phyloP scores from a whole-genome alignment of 768 basidiomycete species.

The Naganishia vishniacii region DNA sequence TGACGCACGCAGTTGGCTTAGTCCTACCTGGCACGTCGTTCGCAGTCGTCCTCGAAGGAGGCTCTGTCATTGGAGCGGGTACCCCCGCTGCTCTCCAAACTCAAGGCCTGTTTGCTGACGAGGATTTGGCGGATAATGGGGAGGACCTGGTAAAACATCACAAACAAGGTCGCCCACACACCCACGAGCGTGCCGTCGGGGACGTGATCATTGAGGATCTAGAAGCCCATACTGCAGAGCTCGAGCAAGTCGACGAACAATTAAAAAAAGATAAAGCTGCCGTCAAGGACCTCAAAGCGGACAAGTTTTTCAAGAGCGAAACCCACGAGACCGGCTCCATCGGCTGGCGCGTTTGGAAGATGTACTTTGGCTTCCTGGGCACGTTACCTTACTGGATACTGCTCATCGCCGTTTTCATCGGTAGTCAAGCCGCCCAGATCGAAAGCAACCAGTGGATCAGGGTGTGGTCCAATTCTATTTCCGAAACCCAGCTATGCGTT shows the following conservation, averaged over 20 bases:
- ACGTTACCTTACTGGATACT: constrained; percentile 38
- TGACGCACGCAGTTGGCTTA: constrained; percentile 47
- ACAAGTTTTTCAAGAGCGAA: constrained; percentile 41
- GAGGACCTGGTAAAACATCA: constrained; percentile 20
- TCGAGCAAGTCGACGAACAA: constrained; percentile 31
- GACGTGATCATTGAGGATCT: constrained; percentile 32
- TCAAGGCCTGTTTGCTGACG: constrained; percentile 34
- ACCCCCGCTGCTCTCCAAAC: constrained; percentile 34
- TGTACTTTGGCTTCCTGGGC: constrained; percentile 43
- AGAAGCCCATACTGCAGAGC: constrained; percentile 26
- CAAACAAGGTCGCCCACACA: background rate
- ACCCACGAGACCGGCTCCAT: constrained; percentile 37
- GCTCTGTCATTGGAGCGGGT: constrained; percentile 36
- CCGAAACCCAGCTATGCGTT: background rate
- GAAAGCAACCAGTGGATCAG: constrained; percentile 46
- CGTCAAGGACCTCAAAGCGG: constrained; percentile 25
- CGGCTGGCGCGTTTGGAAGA: constrained; percentile 35
- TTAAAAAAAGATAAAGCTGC: constrained; percentile 33
- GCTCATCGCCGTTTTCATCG: constrained; percentile 38
- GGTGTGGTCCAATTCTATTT: constrained; percentile 44
- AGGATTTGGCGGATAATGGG: constrained; percentile 29
- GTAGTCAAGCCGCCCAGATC: constrained; percentile 43
- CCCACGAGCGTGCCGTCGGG: background rate
- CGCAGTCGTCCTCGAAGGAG: constrained; percentile 42
- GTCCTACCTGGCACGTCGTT: constrained; percentile 42